Base-by-base conservation (phyloP, 73 alveolate species). In the Halteria grandinella region DNA sequence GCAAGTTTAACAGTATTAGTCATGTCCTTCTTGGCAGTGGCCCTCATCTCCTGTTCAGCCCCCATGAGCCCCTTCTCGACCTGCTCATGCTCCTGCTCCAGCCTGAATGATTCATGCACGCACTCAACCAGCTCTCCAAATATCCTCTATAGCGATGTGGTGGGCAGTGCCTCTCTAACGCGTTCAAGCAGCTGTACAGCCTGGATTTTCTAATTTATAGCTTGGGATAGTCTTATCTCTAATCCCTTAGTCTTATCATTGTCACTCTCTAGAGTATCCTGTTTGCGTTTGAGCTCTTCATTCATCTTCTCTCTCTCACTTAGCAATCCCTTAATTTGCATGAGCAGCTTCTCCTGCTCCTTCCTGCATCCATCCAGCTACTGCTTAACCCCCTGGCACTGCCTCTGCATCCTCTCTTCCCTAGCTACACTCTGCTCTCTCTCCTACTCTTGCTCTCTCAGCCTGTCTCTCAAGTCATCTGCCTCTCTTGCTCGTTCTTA, bases 281-380 rank as follows among this genome's bases (percentile, higher is more conserved):
- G n/a, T 21, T 63, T 45, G 28, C 28, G 27, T 58, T 54, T 79
- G 24, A 31, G 24, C 18, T 62, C 82, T 18, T 58, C 54, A 20
- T 12, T 32, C 14, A 44, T 18, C 14, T 69, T 14, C 34, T 77
- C 88, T 34, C 63, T 77, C 24, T 77, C 88, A 15, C 29, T 33
- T 55, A 77, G 14, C 17, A 51, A 55, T 14, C 48, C 24, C 28
- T 77, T 77, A 0, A 77, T 40, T 45, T 77, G 78, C 74, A 33
- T 29, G 15, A 79, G 31, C 25, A 79, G 44, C 36, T 62, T 63
- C 50, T 79, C 89, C 39, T 62, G 69, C 32, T 79, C 89, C 27
- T 64, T 79, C 24, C 52, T 21, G 24, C 64, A 49, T 5, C 25
- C 50, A 14, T 48, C 69, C 8, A 64, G 37, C 21, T 79, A 44